Base-by-base conservation (phyloP, 2,329 filamentous ascomycete genomes). In the Colletotrichum plurivorum region DNA sequence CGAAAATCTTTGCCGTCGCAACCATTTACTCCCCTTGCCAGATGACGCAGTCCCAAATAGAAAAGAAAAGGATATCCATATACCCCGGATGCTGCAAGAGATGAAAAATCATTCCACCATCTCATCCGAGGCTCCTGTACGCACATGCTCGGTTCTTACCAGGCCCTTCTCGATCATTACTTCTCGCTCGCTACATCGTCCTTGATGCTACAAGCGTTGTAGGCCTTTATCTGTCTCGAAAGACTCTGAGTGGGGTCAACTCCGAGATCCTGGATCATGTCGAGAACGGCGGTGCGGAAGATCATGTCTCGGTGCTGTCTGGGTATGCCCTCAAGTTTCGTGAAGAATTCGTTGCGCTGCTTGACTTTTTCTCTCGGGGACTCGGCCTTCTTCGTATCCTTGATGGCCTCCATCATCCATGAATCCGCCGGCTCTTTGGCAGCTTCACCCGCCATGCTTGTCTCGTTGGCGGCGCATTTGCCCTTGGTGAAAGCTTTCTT, bases 271-370 rank as follows among this genome's bases (percentile, higher is more conserved):
- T 61, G 58, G 9, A 61, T 6, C 4, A 53, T 41, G 36, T 53
- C 58, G 18, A 61, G 39, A 12, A 61, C 25, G 13, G 39, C 25
- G 31, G 58, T 61, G 13, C 58, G 58, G 36, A 61, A 61, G 18
- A 51, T 46, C 58, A 52, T 61, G 0, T 61, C 48, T 4, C 43
- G 31, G 20, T 52, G 7, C 12, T 61, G 48, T 8, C 41, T 18
- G 18, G 46, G 48, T 6, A 53, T 20, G 10, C 15, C 25, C 3
- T 20, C 48, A 1, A 61, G 36, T 5, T 20, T 45, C 22, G 22
- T 43, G 48, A 61, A 61, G 22, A 61, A 61, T 13, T 3, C 8
- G 39, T 61, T 52, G 18, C 58, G 58, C 20, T 61, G 58, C 8
- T 53, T 4, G 36, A 61, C 48, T 36, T 52, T 61, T 12, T 53